phyloP scores from a whole-genome alignment of 2,329 filamentous ascomycete genomes.

The Diaporthe sp. region DNA sequence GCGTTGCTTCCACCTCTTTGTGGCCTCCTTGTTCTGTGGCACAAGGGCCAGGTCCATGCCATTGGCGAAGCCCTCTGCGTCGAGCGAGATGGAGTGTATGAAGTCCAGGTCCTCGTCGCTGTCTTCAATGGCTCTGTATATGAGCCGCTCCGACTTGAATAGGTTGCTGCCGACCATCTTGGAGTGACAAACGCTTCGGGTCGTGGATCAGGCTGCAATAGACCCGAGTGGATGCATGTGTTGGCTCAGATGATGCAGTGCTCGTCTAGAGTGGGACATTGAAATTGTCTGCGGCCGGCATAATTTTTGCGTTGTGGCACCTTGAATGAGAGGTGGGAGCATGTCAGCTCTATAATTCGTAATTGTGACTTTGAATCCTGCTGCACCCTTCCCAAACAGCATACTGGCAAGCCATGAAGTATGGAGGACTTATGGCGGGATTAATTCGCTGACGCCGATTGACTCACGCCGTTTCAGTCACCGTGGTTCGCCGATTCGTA shows the following conservation, averaged over 20 bases:
- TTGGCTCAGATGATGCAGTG: background rate
- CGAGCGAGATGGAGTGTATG: constrained; percentile 34
- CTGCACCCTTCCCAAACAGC: background rate
- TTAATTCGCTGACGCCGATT: background rate
- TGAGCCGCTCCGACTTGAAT: constrained; percentile 35
- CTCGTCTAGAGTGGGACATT: too few relatives aligned
- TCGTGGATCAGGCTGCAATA: too few relatives aligned
- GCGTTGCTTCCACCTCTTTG: constrained; percentile 33
- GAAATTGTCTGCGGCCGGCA: background rate
- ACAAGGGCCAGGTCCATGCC: constrained; percentile 14
- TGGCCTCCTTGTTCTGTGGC: constrained; percentile 34
- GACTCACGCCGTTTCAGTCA: background rate
- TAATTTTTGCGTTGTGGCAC: background rate
- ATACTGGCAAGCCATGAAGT: too few relatives aligned
- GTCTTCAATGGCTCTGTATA: constrained; percentile 38
- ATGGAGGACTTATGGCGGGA: background rate
- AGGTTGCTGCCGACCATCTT: background rate
- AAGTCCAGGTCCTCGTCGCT: constrained; percentile 36
- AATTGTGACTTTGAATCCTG: background rate
- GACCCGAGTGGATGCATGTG: background rate
- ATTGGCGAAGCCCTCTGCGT: constrained; percentile 38
- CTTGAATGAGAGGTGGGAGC: background rate
- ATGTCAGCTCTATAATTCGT: background rate
- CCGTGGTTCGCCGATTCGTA: background rate
- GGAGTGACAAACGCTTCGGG: too few relatives aligned